phyloP scores from a whole-genome alignment of 1,284 basidiomycete species.

The Megacollybia platyphylla region DNA sequence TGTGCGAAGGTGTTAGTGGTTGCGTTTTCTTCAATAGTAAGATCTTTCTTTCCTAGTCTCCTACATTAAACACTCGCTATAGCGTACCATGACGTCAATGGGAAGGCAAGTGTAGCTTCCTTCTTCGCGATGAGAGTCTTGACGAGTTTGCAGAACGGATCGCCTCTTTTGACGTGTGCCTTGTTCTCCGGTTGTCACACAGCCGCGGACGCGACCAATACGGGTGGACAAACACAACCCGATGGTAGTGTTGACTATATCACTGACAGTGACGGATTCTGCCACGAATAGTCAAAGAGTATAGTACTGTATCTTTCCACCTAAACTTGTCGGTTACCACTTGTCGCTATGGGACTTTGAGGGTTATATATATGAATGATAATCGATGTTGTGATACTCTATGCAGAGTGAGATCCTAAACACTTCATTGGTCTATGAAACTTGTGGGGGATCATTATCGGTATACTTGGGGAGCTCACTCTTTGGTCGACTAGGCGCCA shows the following conservation, averaged over 20 bases:
- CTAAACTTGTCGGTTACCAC: too few species aligned
- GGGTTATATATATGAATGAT: too few species aligned
- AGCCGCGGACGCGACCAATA: conserved; percentile 20
- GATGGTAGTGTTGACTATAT: conserved; percentile 26
- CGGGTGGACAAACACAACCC: conserved; percentile 26
- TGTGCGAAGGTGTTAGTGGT: conserved; percentile 17
- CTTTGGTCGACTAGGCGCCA: too few species aligned
- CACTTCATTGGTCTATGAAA: too few species aligned
- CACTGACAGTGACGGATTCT: conserved; percentile 25
- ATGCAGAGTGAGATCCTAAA: too few species aligned
- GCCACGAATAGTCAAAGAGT: conserved; percentile 13
- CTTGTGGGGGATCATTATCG: too few species aligned
- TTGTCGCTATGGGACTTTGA: too few species aligned
- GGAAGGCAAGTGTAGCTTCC: conserved; percentile 10
- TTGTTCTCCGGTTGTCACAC: conserved; percentile 22
- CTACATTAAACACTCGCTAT: not conserved
- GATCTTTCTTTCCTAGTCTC: conserved; percentile 6
- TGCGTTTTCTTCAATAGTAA: conserved; percentile 20
- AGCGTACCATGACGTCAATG: conserved; percentile 22
- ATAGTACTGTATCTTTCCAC: too few species aligned
- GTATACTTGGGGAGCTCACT: too few species aligned
- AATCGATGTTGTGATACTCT: too few species aligned
- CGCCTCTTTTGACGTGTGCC: conserved; percentile 26
- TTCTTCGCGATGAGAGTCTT: not conserved
- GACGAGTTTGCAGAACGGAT: conserved; percentile 16